These are phyloP conservation scores for Cyclaneusma minus DNA, from an alignment of 2,329 filamentous ascomycete species.

Conservation along the genomic window DNA sequence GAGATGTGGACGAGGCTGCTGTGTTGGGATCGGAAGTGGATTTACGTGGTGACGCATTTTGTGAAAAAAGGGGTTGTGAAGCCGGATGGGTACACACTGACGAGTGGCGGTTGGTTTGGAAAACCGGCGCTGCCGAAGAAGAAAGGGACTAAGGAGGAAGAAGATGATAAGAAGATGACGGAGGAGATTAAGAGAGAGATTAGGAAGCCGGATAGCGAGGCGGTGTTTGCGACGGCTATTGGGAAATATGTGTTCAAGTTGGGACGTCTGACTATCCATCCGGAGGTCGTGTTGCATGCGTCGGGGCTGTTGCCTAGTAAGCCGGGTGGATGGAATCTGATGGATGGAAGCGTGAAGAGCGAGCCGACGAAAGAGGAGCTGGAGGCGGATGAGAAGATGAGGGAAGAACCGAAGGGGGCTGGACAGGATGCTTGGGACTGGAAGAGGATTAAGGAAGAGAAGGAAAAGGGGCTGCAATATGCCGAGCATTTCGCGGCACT, in stretches of 20 bases:
- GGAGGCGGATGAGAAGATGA: slow-evolving; percentile 13
- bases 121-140: slow-evolving; percentile 21
- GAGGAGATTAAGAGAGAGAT: slow-evolving; percentile 20
- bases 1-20: slow-evolving; percentile 61
- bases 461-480: slow-evolving; percentile 37
- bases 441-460: slow-evolving; percentile 37
- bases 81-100: slow-evolving; percentile 29
- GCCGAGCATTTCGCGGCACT: slow-evolving; percentile 40
- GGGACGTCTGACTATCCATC: slow-evolving; percentile 69
- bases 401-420: slow-evolving; percentile 1
- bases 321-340: slow-evolving; percentile 45
- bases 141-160: slow-evolving; percentile 22
- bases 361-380: slow-evolving; percentile 1
- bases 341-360: slow-evolving; percentile 26
- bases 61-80: slow-evolving; percentile 43
- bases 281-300: slow-evolving; percentile 56
- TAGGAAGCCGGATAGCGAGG: slow-evolving; percentile 35
- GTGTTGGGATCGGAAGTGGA: slow-evolving; percentile 68
- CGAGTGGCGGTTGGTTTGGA: slow-evolving; percentile 24
- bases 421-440: slow-evolving; percentile 32
- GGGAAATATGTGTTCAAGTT: slow-evolving; percentile 77
- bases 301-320: slow-evolving; percentile 60
- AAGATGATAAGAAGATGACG: slow-evolving; percentile 16
- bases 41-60: slow-evolving; percentile 63
- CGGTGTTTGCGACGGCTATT: slow-evolving; percentile 55